Percentiles rank a stretch among this genome's conserved stretches.
phyloP scores from a whole-genome alignment of 169 alveolate genomes.

The Plasmodium gonderi region DNA sequence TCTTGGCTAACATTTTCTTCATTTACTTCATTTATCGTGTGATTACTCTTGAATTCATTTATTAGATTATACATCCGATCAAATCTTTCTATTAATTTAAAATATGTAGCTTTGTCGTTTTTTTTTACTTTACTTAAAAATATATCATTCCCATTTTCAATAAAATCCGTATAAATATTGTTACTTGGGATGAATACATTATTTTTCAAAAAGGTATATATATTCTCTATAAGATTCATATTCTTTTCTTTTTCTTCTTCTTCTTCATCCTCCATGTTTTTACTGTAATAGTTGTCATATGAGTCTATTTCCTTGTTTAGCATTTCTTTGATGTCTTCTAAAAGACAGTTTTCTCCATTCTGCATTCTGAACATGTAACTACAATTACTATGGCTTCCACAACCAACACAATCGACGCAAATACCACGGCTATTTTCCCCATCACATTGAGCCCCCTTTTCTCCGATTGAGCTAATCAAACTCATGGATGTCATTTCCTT shows the following conservation, averaged over 20 bases:
- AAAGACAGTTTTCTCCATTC: not conserved
- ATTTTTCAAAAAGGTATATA: conserved; percentile 40
- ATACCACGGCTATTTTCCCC: not conserved
- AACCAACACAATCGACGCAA: not conserved
- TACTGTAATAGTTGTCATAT: not conserved
- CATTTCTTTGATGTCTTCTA: conserved; percentile 41
- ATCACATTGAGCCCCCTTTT: not conserved
- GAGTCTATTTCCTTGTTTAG: conserved; percentile 38
- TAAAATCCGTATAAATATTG: conserved; percentile 60
- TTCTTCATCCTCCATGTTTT: conserved; percentile 3
- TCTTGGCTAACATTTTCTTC: conserved; percentile 15
- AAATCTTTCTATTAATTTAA: conserved; percentile 56
- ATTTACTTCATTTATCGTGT: not conserved
- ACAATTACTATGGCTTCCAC: not conserved
- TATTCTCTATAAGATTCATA: conserved; percentile 17
- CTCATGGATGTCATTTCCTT: not conserved
- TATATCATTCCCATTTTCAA: conserved; percentile 73
- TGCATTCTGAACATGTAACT: too few species aligned
- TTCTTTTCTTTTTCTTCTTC: not conserved
- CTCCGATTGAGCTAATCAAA: not conserved
- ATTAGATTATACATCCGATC: conserved; percentile 66
- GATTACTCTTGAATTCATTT: conserved; percentile 53
- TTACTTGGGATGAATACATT: conserved; percentile 63
- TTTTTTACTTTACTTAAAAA: conserved; percentile 63
- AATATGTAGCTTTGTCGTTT: conserved; percentile 51